Percentiles rank a stretch among this genome's conserved stretches.
Conservation (phyloP, 192 early-diverging fungal species). For the Gaertneriomyces sp. region DNA sequence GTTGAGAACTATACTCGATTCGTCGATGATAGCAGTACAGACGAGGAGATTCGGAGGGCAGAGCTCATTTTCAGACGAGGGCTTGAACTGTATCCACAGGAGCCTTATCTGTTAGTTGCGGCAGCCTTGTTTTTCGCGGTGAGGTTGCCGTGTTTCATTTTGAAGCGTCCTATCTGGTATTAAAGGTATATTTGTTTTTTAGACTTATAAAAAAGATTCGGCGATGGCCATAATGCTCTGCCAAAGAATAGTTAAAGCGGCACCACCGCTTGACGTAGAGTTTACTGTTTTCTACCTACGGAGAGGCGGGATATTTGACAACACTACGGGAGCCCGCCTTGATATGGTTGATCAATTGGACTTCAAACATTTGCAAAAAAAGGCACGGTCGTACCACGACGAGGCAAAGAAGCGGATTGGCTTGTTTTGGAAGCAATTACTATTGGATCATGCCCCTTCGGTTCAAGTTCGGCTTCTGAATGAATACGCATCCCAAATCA, state of each 20-base stretch:
- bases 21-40: not conserved
- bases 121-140: conserved; percentile 25
- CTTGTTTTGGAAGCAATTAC: conserved; percentile 23
- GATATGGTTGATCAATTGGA: conserved; percentile 23
- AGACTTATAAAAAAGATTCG: conserved; percentile 14
- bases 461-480: conserved; percentile 12
- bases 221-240: conserved; percentile 29
- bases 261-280: conserved; percentile 11
- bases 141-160: not conserved
- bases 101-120: not conserved
- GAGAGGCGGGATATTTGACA: conserved; percentile 14
- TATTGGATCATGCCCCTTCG: not conserved
- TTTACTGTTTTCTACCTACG: conserved; percentile 28
- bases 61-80: conserved; percentile 18
- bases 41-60: conserved; percentile 15
- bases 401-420: conserved; percentile 22
- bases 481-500: conserved; percentile 22
- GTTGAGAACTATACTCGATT: conserved; percentile 1
- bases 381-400: conserved; percentile 18
- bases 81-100: conserved; percentile 15
- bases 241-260: conserved; percentile 14
- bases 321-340: not conserved
- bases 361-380: conserved; percentile 19
- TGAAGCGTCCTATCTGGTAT: not conserved
- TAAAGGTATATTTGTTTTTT: not conserved